phyloP scores from a whole-genome alignment of 345 rosid genomes.

The Linum tenue region DNA sequence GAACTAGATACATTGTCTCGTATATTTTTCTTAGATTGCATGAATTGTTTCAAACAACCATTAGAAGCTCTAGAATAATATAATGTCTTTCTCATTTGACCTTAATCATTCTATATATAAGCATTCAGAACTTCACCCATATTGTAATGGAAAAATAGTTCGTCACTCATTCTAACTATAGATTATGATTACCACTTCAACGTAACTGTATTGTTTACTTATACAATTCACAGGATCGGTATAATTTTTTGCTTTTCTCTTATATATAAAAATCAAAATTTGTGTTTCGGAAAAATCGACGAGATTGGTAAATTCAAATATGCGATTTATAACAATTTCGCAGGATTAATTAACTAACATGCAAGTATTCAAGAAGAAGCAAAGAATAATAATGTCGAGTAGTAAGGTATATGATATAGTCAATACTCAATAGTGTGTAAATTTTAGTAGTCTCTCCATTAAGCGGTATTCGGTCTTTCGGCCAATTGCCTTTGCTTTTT shows the following conservation, averaged over 20 bases:
- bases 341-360: not conserved
- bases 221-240: constrained; percentile 9
- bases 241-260: no score
- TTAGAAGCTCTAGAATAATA: no score
- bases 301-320: not conserved
- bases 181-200: not conserved
- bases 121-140: no score
- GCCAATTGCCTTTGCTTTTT: constrained; percentile 28
- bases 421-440: no score
- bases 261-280: constrained; percentile 9
- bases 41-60: no score
- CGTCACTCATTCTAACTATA: constrained; percentile 3
- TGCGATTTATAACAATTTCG: not conserved
- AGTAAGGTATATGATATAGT: not conserved
- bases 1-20: no score
- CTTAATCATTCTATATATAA: no score
- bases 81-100: no score
- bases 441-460: no score
- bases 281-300: not conserved
- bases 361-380: not conserved
- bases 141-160: not conserved
- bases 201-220: constrained; percentile 11
- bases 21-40: no score
- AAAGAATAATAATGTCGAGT: not conserved
- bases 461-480: constrained; percentile 18